These are phyloP conservation scores for Cubamyces sp. DNA, from an alignment of 768 basidiomycete genomes.

Conservation along the genomic window DNA sequence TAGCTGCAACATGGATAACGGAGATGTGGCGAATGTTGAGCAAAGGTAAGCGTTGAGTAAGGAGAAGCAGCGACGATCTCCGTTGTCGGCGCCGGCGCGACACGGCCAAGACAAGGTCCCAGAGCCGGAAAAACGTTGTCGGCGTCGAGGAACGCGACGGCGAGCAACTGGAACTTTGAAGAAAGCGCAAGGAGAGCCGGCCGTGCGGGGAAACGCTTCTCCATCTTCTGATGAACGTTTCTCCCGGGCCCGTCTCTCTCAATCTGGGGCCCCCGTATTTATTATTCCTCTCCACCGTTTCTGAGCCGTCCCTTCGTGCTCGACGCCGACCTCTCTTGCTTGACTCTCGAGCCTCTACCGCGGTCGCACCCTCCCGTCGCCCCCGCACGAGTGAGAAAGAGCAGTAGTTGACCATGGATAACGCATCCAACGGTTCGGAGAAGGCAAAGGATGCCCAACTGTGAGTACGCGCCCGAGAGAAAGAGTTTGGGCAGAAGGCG, in stretches of 20 bases:
- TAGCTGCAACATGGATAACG: no score
- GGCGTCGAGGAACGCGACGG: not conserved
- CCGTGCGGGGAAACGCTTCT: constrained; percentile 10
- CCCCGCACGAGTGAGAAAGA: not conserved
- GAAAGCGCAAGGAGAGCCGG: not conserved
- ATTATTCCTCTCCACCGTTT: not conserved
- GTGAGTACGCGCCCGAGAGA: constrained; percentile 3
- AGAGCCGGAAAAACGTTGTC: not conserved
- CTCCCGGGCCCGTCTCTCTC: constrained; percentile 1
- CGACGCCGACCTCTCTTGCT: constrained; percentile 4
- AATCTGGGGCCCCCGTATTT: constrained; percentile 6
- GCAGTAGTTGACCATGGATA: constrained; percentile 10
- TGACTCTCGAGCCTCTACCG: no score
- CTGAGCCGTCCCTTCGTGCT: not conserved
- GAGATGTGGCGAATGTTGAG: not conserved
- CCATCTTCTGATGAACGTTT: constrained; percentile 8
- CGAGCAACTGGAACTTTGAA: not conserved
- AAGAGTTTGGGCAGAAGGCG: no score
- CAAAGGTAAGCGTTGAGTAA: not conserved
- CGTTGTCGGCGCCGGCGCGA: no score
- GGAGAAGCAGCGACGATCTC: no score
- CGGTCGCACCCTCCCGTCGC: not conserved
- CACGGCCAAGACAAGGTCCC: not conserved
- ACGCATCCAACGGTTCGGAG: constrained; percentile 9
- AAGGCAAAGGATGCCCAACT: constrained; percentile 7